These are phyloP conservation scores for Orbilia blumenaviensis DNA, from an alignment of 2,329 filamentous ascomycete species.

Conservation along the genomic window DNA sequence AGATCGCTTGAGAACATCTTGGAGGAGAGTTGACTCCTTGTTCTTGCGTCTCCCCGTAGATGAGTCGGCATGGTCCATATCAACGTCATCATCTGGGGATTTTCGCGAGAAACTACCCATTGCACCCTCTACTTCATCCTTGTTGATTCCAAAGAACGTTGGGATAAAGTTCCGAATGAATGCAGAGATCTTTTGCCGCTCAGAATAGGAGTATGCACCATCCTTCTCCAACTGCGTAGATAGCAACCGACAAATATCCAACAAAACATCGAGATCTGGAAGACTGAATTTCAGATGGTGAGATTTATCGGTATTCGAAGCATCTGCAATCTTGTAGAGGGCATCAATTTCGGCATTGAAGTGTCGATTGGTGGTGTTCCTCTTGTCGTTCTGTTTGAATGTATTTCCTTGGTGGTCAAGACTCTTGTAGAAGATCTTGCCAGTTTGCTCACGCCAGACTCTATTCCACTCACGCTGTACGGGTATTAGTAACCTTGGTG, in stretches of 20 bases:
- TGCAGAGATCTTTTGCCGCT: slow-evolving; percentile 76
- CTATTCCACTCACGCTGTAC: slow-evolving; percentile 92
- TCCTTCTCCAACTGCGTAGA: slow-evolving; percentile 66
- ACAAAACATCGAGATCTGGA: slow-evolving; percentile 60
- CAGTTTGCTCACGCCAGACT: slow-evolving; percentile 95
- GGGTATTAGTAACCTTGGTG: slow-evolving; percentile 27
- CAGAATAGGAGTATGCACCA: slow-evolving; percentile 66
- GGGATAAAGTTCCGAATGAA: slow-evolving; percentile 81
- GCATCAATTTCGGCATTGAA: slow-evolving; percentile 87
- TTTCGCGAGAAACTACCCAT: slow-evolving; percentile 75
- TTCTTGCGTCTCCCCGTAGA: slow-evolving; percentile 72
- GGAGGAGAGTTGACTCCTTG: slow-evolving; percentile 79
- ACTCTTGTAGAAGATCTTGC: slow-evolving; percentile 93
- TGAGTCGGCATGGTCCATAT: slow-evolving; percentile 70
- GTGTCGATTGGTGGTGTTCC: slow-evolving; percentile 87
- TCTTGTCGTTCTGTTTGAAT: slow-evolving; percentile 88
- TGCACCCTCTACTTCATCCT: slow-evolving; percentile 73
- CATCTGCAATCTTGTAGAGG: slow-evolving; percentile 65
- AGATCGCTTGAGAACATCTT: slow-evolving; percentile 84
- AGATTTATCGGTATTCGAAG: slow-evolving; percentile 72
- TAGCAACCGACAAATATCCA: slow-evolving; percentile 65
- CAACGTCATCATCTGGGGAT: slow-evolving; percentile 75
- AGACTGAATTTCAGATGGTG: slow-evolving; percentile 71
- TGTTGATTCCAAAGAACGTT: slow-evolving; percentile 77
- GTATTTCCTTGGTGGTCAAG: slow-evolving; percentile 95